Conservation (phyloP, 306 rosid genomes). For the Astragalus membranaceus region DNA sequence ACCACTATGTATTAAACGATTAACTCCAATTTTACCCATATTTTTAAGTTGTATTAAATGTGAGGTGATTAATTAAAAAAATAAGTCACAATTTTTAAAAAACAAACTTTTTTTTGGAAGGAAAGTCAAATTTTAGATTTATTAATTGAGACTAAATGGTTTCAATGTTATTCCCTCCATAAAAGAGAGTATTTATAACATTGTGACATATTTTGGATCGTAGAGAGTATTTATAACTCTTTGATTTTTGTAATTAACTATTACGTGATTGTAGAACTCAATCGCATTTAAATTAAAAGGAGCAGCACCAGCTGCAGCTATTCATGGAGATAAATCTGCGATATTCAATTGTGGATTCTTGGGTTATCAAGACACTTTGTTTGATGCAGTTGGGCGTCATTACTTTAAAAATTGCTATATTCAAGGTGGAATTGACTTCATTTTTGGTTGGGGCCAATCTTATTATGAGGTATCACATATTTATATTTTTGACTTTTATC, state of each 20-base stretch:
- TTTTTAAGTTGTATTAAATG: too few relatives aligned
- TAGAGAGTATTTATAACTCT: not conserved
- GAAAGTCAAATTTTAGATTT: too few relatives aligned
- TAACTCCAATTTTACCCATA: too few relatives aligned
- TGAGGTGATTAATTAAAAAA: too few relatives aligned
- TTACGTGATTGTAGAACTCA: not conserved
- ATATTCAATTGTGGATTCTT: not conserved
- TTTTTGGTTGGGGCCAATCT: not conserved
- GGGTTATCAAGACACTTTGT: not conserved
- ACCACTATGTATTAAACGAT: too few relatives aligned
- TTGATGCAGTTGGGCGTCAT: not conserved
- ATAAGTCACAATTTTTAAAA: too few relatives aligned
- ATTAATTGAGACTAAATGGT: too few relatives aligned
- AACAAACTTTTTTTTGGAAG: too few relatives aligned
- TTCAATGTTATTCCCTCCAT: too few relatives aligned
- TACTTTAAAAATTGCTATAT: not conserved
- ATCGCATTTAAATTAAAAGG: not conserved
- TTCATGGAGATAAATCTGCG: not conserved
- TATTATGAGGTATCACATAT: slow-evolving; percentile 15
- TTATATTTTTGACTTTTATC: too few relatives aligned
- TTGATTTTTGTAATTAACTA: not conserved
- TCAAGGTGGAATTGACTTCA: not conserved
- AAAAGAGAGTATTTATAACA: not conserved
- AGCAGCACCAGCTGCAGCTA: not conserved
- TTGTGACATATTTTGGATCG: too few relatives aligned